Base-by-base conservation (phyloP, 23 red algal species). In the Chondrus crispus region DNA sequence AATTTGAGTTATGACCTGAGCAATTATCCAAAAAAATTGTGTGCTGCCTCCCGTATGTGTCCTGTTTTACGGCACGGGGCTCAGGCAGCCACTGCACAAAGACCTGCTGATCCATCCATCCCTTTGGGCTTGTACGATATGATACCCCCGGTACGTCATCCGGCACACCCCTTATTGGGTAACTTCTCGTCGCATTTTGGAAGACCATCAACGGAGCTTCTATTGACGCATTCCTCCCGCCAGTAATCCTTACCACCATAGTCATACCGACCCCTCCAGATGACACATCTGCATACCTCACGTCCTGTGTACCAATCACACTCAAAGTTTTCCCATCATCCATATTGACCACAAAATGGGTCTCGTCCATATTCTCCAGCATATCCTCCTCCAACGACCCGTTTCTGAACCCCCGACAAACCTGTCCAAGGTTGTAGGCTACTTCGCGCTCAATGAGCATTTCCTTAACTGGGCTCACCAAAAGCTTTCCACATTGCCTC, bases 61-160 rank as follows among this genome's bases (percentile, higher is more conserved):
- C 22, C 24, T 40, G 45, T 47, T 45, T 82, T 18, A 82, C 33
- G 45, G 42, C 45, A 7, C 51, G 45, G 22, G 29, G 6, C 42
- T 82, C 78, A 52, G 28, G 24, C 29, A 82, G 47, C 78, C 4
- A 40, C 44, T 50, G 44, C 78, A 28, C 28, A 82, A 82, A 82
- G 55, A 82, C 6, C 8, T 45, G 39, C 55, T 53, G 5, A 30
- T 82, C 52, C 78, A 82, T 82, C 45, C 78, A 82, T 58, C 45
- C 47, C 40, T 82, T 82, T 18, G 46, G 78, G n/a, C 47, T 47
- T 32, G 48, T 53, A 26, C 78, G 78, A 51, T 82, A 82, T n/a
- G 4, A 82, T 55, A 82, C 7, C 28, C 45, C 78, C 41, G 47
- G 32, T 4, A 82, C 47, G 24, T 82, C 40, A 38, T 82, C 44